Evolutionary conservation across 2,329 filamentous ascomycete species (phyloP).

Genomic region (Trichoderma gracile): DNA sequence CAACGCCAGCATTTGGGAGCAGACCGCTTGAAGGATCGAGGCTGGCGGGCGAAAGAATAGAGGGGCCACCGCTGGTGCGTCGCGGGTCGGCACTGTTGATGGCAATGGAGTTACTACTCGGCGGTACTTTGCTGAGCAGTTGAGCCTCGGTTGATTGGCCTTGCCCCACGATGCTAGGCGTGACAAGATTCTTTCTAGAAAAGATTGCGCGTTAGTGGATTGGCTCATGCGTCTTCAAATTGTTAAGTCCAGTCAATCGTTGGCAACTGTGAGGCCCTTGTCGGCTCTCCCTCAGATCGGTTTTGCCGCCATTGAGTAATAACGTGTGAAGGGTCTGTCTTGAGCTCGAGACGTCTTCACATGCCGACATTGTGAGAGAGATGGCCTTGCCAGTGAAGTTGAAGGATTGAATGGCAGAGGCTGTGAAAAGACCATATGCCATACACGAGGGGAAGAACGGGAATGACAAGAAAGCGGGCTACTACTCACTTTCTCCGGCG

Average conservation of each 20-base stretch:
- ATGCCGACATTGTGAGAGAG: neutral
- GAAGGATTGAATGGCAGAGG: neutral
- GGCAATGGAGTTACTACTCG: constrained; percentile 33
- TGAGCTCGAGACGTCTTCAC: constrained; percentile 3
- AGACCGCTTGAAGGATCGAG: constrained; percentile 29
- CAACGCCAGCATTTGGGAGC: constrained; percentile 36
- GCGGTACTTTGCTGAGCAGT: constrained; percentile 43
- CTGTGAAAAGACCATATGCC: neutral
- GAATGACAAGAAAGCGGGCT: neutral
- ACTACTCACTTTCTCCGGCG: constrained; percentile 79
- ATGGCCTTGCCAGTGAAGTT: neutral
- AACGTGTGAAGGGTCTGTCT: constrained; percentile 1
- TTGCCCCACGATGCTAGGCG: constrained; percentile 42
- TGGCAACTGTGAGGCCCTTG: neutral
- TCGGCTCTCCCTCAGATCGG: constrained; percentile 3
- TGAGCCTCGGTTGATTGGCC: constrained; percentile 48
- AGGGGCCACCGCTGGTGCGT: constrained; percentile 42
- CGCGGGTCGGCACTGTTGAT: constrained; percentile 43
- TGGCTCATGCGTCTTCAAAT: neutral
- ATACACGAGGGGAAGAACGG: neutral
- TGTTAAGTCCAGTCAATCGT: neutral
- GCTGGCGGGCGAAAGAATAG: constrained; percentile 38
- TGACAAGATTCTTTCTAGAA: constrained; percentile 47
- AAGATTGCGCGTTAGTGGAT: constrained; percentile 20
- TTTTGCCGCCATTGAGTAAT: neutral